Base-by-base conservation (phyloP, 1,139 yeast species). In the Scheffersomyces insectosa region DNA sequence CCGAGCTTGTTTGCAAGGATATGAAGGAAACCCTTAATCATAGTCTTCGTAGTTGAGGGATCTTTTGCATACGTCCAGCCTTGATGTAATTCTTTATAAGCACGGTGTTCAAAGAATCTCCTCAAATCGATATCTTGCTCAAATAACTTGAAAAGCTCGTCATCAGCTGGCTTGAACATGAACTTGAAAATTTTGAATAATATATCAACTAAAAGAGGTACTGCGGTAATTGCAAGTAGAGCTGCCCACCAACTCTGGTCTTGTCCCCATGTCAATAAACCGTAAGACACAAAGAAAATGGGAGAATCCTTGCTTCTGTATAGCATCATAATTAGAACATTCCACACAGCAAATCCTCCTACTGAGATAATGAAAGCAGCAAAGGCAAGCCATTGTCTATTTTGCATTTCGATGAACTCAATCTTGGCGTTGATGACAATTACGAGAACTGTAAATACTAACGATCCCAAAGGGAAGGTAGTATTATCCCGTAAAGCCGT, bases 301-400 rank as follows among this genome's bases (percentile, higher is more conserved):
- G 81, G 70, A 2, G 82, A 72, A 1, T 80, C 78, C 46, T 77
- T 78, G 16, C 75, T 65, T 39, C 81, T 68, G 60, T 88, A 86
- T 15, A 91, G 66, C 6, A 75, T 77, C 61, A 93, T 88, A 45
- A 93, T 77, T 36, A 90, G 64, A 46, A 87, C 75, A 61, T 88
- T 83, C 97, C 97, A 93, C 5, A 83, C 51, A n/a, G 85, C 72
- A 83, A 95, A 95, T 0, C 98, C 99, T 13, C 86, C 82, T 40
- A 83, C 82, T 0, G 97, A 88, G n/a, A 90, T 75, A 12, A 79
- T 60, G 47, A 83, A 76, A 2, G 93, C 82, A 0, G 83, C 82
- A 57, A 82, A 72, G n/a, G 87, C 83, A 33, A 89, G 59, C 73
- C 89, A 76, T 14, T 86, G 86, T 45, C 90, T 73, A 53, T 86